phyloP scores from a whole-genome alignment of 805 yeast genomes.

The Candida yuanshanica region DNA sequence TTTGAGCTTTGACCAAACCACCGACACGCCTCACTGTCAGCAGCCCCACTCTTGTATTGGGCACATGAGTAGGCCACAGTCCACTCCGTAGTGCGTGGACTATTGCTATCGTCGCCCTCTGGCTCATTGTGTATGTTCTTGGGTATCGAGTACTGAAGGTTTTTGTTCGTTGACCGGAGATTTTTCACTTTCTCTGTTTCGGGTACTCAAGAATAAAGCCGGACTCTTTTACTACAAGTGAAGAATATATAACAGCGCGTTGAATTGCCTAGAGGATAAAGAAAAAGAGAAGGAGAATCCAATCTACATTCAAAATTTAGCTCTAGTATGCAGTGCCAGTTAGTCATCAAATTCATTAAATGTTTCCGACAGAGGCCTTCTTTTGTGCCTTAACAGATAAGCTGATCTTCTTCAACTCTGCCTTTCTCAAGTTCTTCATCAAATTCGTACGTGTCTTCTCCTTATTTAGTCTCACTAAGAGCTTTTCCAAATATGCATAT shows the following conservation, averaged over 20 bases:
- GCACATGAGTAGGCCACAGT: neutral
- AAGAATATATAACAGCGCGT: too few relatives aligned
- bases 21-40: neutral
- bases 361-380: neutral
- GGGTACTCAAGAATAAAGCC: too few relatives aligned
- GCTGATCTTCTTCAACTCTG: slow-evolving; percentile 3
- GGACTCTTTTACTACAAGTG: too few relatives aligned
- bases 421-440: slow-evolving; percentile 5
- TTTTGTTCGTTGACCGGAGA: neutral
- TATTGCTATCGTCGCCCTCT: neutral
- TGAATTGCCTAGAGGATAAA: too few relatives aligned
- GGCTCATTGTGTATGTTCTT: neutral
- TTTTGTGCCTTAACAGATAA: neutral
- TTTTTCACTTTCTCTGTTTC: neutral
- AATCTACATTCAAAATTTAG: neutral
- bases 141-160: neutral
- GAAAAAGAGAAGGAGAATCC: too few relatives aligned
- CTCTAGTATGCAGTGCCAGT: too few relatives aligned
- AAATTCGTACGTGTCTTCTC: slow-evolving; percentile 5
- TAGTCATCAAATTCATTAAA: neutral
- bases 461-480: slow-evolving; percentile 4
- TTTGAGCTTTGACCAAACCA: neutral
- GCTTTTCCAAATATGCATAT: slow-evolving; percentile 6
- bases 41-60: too few relatives aligned
- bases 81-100: neutral